These are phyloP conservation scores for Cutaneotrichosporon sp. DNA, from an alignment of 1,284 basidiomycete genomes.

Conservation along the genomic window DNA sequence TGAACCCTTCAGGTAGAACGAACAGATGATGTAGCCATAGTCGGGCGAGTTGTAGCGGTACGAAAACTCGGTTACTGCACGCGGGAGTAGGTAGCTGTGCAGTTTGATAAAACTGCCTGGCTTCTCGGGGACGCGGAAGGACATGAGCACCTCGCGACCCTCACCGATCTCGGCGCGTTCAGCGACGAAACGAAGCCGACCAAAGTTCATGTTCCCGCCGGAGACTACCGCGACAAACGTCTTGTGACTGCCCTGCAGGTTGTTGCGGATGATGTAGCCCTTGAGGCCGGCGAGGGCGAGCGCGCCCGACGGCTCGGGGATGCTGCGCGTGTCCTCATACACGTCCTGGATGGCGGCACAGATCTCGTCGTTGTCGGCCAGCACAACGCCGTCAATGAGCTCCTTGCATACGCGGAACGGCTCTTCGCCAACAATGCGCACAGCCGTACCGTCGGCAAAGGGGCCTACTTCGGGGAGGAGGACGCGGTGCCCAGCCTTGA, in stretches of 20 bases:
- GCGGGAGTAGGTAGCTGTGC: slow-evolving; percentile 82
- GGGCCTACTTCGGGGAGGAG: slow-evolving; percentile 87
- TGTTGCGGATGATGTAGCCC: slow-evolving; percentile 76
- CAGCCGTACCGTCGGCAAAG: slow-evolving; percentile 98
- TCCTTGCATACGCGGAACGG: slow-evolving; percentile 88
- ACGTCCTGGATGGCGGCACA: slow-evolving; percentile 99
- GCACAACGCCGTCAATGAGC: slow-evolving; percentile 79
- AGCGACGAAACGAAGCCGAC: slow-evolving; percentile 90
- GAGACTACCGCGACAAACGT: slow-evolving; percentile 88
- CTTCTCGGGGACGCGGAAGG: slow-evolving; percentile 87
- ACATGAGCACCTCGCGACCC: slow-evolving; percentile 86
- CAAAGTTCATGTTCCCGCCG: slow-evolving; percentile 99
- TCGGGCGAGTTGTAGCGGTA: slow-evolving; percentile 68
- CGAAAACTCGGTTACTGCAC: slow-evolving; percentile 93
- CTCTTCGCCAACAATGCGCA: slow-evolving; percentile 93
- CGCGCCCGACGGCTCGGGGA: slow-evolving; percentile 97
- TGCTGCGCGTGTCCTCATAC: slow-evolving; percentile 93
- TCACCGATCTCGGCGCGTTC: slow-evolving; percentile 97
- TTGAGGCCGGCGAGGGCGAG: slow-evolving; percentile 90
- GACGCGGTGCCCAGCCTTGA: slow-evolving; percentile 74
- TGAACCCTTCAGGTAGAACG: slow-evolving; percentile 74
- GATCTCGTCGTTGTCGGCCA: slow-evolving; percentile 91
- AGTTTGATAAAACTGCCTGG: slow-evolving; percentile 91
- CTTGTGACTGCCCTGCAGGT: slow-evolving; percentile 76
- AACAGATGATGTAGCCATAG: slow-evolving; percentile 80